Evolutionary conservation across 352 stramenopile genomes (phyloP), one percentile per base, ranked within the genome.

Genomic region (Phytophthora tubulina): DNA sequence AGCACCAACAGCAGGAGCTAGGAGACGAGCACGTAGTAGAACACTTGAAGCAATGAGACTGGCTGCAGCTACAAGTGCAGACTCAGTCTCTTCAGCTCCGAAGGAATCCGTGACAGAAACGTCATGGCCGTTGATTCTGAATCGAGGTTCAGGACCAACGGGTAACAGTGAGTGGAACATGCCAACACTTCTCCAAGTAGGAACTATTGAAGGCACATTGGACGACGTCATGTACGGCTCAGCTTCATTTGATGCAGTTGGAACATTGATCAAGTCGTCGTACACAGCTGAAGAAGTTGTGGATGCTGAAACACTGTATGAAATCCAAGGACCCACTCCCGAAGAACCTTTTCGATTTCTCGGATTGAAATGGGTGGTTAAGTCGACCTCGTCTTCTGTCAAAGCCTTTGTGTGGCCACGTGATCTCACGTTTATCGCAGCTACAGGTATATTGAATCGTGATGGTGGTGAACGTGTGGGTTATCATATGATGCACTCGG

Each of bases 401-500:
- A 79, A 78, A 11, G 67, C 74, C 3, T 79, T 83, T 49, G 67
- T 79, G 32, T 84, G 77, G 65, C 74, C 73, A 6, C 76, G 79
- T 0, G 83, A 91, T 56, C 41, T 86, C 14, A 78, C 83, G 1
- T 83, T 84, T 62, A 55, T 88, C 10, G 77, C 84, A 49, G 67
- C 67, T 8, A 88, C 81, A 49, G 82, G 84, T 15, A 69, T 88
- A 13, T 74, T 84, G 8, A 68, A 75, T 45, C 81, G 79, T 2
- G 50, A 69, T 1, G 68, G 70, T 10, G 81, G 81, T 6, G 81
- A 88, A 46, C 77, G 83, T 13, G 64, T 90, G 14, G 84, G 84
- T 3, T 90, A 83, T 72, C 73, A 88, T 33, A 55, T 92, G 45
- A 84, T 82, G 72, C 78, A 82, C 64, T 86, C 79, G 39, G 68